Conservation (phyloP, 1,139 yeast species). For the Komagataea norvegica region DNA sequence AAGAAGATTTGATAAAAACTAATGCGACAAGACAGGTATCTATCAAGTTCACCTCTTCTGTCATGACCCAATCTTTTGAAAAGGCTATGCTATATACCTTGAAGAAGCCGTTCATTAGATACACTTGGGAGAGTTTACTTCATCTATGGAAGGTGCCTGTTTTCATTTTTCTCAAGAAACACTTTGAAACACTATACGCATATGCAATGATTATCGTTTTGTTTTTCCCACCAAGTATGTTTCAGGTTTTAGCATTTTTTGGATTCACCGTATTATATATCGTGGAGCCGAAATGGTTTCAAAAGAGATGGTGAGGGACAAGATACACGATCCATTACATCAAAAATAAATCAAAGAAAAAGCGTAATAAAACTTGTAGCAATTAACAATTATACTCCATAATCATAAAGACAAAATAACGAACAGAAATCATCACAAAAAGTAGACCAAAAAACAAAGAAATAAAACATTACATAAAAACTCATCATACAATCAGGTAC, state of each 20-base stretch:
- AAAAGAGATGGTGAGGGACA: constrained; percentile 12
- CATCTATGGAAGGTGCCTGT: constrained; percentile 22
- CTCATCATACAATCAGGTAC: background rate
- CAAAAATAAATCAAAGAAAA: too few relatives aligned
- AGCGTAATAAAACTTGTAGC: too few relatives aligned
- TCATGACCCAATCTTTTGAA: constrained; percentile 57
- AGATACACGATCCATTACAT: too few relatives aligned
- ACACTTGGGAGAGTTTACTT: constrained; percentile 23
- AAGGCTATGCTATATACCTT: constrained; percentile 29
- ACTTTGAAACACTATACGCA: constrained; percentile 11
- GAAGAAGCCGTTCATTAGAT: constrained; percentile 20
- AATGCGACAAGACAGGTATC: constrained; percentile 51
- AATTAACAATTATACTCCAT: background rate
- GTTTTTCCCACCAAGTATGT: constrained; percentile 21
- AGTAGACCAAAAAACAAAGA: background rate
- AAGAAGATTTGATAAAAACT: constrained; percentile 36
- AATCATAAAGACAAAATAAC: background rate
- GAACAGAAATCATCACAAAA: background rate
- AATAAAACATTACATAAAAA: background rate
- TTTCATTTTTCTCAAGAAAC: constrained; percentile 11
- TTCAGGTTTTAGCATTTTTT: constrained; percentile 12
- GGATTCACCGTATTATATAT: constrained; percentile 8
- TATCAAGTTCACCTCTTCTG: constrained; percentile 52
- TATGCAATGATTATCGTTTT: constrained; percentile 15
- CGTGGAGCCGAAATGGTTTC: constrained; percentile 11